Base-by-base conservation (phyloP, 179 eudicot species). In the Vitellaria paradoxa region DNA sequence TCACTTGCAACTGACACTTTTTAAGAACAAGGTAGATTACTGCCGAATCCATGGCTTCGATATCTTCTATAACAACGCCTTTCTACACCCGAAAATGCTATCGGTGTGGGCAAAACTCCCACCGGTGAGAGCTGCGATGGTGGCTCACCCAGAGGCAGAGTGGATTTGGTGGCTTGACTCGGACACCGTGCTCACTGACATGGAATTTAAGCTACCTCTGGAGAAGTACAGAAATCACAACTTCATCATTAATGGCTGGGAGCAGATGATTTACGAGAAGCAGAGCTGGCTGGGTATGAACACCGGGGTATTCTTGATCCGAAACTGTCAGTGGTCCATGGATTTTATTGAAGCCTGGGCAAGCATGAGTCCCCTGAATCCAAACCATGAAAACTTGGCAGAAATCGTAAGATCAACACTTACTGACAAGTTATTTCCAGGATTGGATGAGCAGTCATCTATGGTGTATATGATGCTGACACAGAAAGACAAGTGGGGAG, bases 121-220 rank as follows among this genome's bases (percentile, higher is more conserved):
- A 18, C 79, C 63, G 30, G 73, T 87, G 14, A 75, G 77, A 59
- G 82, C 90, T 9, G 84, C 88, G 2, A 87, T 87, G 90, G 3
- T 83, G 70, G 88, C 87, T 30, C 37, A 30, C 37, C 37, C 37
- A 30, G 37, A 30, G 37, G 37, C 37, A 30, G 37, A 30, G 37
- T 87, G 90, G 90, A 84, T 87, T 26, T 85, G 85, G 82, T 83
- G 88, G 90, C 77, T 87, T 23, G 90, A 87, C 72, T 82, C 88
- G 7, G 87, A 87, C 63, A 85, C 90, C 0, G 83, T 81, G 1
- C 65, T 89, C 7, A 89, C 92, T 4, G 92, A 89, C 70, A 89
- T 87, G 92, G 87, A 87, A 42, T 89, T 89, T 63, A 66, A 55
- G 10, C 84, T 86, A 0, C 92, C 92, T 0, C 66, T 89, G 1